Conservation (phyloP, 805 yeast species). For the Pichia nanzhaoensis region DNA sequence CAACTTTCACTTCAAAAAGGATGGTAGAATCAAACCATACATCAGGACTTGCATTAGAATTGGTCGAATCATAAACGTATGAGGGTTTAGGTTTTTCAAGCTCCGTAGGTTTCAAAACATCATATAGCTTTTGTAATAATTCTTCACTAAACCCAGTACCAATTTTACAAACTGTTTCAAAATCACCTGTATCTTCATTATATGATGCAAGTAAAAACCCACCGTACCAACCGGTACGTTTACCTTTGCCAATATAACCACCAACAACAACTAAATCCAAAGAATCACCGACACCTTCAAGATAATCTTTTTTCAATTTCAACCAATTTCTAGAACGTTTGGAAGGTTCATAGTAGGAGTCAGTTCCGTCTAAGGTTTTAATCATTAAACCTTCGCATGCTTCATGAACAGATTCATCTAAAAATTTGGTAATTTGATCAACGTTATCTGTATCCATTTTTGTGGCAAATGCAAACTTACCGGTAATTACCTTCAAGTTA, state of each 20-base stretch:
- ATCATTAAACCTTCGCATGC: slow-evolving; percentile 97
- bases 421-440: slow-evolving; percentile 71
- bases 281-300: slow-evolving; percentile 94
- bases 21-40: slow-evolving; percentile 90
- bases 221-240: slow-evolving; percentile 91
- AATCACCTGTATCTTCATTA: slow-evolving; percentile 86
- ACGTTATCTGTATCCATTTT: slow-evolving; percentile 60
- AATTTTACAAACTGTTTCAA: slow-evolving; percentile 91
- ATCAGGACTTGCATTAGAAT: slow-evolving; percentile 72
- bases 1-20: slow-evolving; percentile 84
- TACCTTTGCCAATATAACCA: slow-evolving; percentile 89
- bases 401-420: slow-evolving; percentile 84
- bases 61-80: slow-evolving; percentile 52
- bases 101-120: slow-evolving; percentile 55
- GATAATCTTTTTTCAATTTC: slow-evolving; percentile 88
- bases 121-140: slow-evolving; percentile 53
- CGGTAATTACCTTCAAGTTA: slow-evolving; percentile 54
- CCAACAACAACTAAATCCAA: slow-evolving; percentile 90
- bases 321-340: slow-evolving; percentile 94
- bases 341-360: slow-evolving; percentile 86
- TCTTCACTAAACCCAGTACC: slow-evolving; percentile 97
- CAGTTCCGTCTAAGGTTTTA: slow-evolving; percentile 74
- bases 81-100: slow-evolving; percentile 57
- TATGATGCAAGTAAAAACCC: slow-evolving; percentile 89
- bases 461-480: slow-evolving; percentile 79